Evolutionary conservation across 495 filamentous ascomycete genomes (phyloP).

Genomic region (Stereocaulon alpinum): DNA sequence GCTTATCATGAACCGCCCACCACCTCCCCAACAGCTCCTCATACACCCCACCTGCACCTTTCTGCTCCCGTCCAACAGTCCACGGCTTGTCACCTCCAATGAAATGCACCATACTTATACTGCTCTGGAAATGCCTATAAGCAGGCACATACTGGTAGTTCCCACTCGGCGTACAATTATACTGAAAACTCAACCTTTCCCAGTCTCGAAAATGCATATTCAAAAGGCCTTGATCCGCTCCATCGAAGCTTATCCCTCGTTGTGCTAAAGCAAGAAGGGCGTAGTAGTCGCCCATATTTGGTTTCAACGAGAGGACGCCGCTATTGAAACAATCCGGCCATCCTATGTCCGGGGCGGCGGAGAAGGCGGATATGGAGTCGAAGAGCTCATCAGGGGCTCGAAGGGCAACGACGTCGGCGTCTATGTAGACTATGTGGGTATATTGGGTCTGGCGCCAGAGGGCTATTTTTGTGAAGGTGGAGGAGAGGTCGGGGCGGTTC

Average conservation of each 20-base stretch:
- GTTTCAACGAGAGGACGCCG: constrained; percentile 82
- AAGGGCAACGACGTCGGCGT: constrained; percentile 80
- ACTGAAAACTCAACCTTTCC: constrained; percentile 85
- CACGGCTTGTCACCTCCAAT: constrained; percentile 90
- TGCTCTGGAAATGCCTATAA: constrained; percentile 82
- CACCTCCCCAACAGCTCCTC: constrained; percentile 72
- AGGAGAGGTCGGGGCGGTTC: constrained; percentile 78
- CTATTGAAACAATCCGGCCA: constrained; percentile 99
- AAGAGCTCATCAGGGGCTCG: constrained; percentile 90
- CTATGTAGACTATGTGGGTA: constrained; percentile 81
- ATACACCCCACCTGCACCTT: constrained; percentile 52
- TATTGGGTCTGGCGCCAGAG: constrained; percentile 90
- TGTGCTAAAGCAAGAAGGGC: constrained; percentile 74
- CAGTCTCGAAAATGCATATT: constrained; percentile 89
- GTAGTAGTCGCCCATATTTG: constrained; percentile 79
- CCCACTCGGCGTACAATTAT: constrained; percentile 90
- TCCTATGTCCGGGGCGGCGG: constrained; percentile 88
- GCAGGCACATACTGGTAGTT: constrained; percentile 94
- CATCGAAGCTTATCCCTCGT: constrained; percentile 86
- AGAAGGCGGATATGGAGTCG: constrained; percentile 62
- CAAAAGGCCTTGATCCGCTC: constrained; percentile 89
- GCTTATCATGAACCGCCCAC: constrained; percentile 87
- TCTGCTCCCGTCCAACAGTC: constrained; percentile 54
- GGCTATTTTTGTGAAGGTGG: constrained; percentile 92
- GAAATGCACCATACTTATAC: constrained; percentile 83